phyloP scores from a whole-genome alignment of 1,284 basidiomycete species.

The Athelia psychrophila region DNA sequence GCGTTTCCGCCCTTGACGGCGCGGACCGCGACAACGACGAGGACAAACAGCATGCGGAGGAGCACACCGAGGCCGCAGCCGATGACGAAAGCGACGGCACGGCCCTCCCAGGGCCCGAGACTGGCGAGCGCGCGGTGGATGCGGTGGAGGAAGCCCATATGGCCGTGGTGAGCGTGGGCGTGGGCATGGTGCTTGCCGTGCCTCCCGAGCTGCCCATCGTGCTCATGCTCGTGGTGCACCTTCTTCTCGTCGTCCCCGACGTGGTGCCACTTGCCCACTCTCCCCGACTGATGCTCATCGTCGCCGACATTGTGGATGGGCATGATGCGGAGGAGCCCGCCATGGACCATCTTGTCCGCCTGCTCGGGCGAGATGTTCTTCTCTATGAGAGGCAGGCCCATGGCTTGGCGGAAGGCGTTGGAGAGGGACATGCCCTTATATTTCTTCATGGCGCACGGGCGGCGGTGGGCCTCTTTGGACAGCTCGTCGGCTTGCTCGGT shows the following conservation, averaged over 20 bases:
- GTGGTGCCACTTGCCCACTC: conserved; percentile 10
- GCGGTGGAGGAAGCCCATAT: conserved; percentile 49
- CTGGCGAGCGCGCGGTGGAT: conserved; percentile 61
- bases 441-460: conserved; percentile 23
- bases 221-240: conserved; percentile 7
- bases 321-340: conserved; percentile 23
- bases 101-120: conserved; percentile 78
- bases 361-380: conserved; percentile 1
- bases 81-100: conserved; percentile 74
- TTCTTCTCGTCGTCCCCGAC: conserved; percentile 8
- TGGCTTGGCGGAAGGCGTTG: conserved; percentile 45
- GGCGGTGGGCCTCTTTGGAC: conserved; percentile 6
- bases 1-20: conserved; percentile 40
- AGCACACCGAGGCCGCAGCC: conserved; percentile 79
- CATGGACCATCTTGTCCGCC: conserved; percentile 6
- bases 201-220: conserved; percentile 1
- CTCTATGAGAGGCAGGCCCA: conserved; percentile 47
- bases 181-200: conserved; percentile 7
- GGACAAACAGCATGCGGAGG: conserved; percentile 73
- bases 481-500: conserved; percentile 5
- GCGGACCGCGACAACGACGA: conserved; percentile 57
- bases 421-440: conserved; percentile 44
- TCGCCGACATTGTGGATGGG: conserved; percentile 11
- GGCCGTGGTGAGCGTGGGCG: conserved; percentile 14
- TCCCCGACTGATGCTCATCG: conserved; percentile 13